These are phyloP conservation scores for Verticillium isaacii DNA, from an alignment of 2,329 filamentous ascomycete genomes.

Conservation along the genomic window DNA sequence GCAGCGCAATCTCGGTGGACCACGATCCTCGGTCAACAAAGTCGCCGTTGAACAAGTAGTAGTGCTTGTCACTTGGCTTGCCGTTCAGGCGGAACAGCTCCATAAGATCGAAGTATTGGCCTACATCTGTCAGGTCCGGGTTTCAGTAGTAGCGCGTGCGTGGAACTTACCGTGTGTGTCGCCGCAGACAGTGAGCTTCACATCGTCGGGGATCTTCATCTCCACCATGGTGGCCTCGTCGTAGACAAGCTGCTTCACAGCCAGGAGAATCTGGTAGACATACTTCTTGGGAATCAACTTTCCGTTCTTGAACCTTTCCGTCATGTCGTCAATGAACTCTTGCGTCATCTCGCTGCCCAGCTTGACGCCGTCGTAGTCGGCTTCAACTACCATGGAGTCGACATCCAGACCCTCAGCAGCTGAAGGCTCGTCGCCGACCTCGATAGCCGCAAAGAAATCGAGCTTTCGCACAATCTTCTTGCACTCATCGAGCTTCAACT, in stretches of 20 bases:
- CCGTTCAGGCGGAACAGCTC: constrained; percentile 94
- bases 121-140: constrained; percentile 37
- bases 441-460: constrained; percentile 92
- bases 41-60: constrained; percentile 97
- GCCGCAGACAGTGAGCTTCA: constrained; percentile 87
- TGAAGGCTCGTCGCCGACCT: constrained; percentile 86
- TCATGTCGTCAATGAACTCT: constrained; percentile 98
- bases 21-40: constrained; percentile 97
- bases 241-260: constrained; percentile 84
- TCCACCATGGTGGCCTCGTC: constrained; percentile 97
- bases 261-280: constrained; percentile 91
- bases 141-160: background rate
- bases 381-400: constrained; percentile 77
- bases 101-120: constrained; percentile 96
- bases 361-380: constrained; percentile 77
- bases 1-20: constrained; percentile 93
- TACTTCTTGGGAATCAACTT: constrained; percentile 97
- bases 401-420: constrained; percentile 87
- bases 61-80: constrained; percentile 76
- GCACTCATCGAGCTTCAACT: constrained; percentile 85
- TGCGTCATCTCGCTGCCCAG: constrained; percentile 84
- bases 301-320: constrained; percentile 87
- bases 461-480: constrained; percentile 90
- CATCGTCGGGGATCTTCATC: constrained; percentile 71
- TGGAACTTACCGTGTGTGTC: constrained; percentile 80